phyloP scores from a whole-genome alignment of 2,329 filamentous ascomycete genomes.

The Calonectria montana region DNA sequence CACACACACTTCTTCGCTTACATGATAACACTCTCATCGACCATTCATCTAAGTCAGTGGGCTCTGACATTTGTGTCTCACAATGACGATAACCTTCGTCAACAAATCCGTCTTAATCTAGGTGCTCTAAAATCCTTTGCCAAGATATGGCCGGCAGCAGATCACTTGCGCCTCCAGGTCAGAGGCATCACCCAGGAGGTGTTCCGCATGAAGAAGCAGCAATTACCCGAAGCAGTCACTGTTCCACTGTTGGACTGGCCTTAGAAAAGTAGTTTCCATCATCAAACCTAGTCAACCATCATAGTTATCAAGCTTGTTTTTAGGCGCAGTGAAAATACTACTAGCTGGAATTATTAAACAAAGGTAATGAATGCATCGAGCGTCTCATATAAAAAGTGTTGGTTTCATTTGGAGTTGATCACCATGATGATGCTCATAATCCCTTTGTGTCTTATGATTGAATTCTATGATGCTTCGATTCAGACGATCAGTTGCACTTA shows the following conservation, averaged over 20 bases:
- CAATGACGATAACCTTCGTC: slow-evolving; percentile 75
- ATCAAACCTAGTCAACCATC: neutral
- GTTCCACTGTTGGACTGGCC: neutral
- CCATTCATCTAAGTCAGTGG: slow-evolving; percentile 86
- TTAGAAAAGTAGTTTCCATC: neutral
- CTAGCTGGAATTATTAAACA: neutral
- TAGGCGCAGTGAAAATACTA: neutral
- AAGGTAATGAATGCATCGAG: neutral
- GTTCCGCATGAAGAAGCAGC: slow-evolving; percentile 67
- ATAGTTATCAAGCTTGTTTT: neutral
- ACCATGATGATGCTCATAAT: no score
- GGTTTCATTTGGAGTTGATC: neutral
- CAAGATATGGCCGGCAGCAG: slow-evolving; percentile 78
- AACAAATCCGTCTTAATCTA: slow-evolving; percentile 82
- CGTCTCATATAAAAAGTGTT: neutral
- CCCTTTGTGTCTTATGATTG: no score
- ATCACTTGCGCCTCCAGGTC: slow-evolving; percentile 76
- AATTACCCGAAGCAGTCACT: slow-evolving; percentile 32
- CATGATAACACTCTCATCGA: slow-evolving; percentile 79
- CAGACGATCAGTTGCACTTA: no score
- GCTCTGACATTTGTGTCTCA: slow-evolving; percentile 69
- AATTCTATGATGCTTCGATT: no score
- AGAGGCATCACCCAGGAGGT: slow-evolving; percentile 82
- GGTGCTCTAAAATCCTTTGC: slow-evolving; percentile 78
- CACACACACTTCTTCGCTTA: slow-evolving; percentile 90